phyloP scores from a whole-genome alignment of 371 early-diverging fungal genomes.

The Rhizopus stolonifer region DNA sequence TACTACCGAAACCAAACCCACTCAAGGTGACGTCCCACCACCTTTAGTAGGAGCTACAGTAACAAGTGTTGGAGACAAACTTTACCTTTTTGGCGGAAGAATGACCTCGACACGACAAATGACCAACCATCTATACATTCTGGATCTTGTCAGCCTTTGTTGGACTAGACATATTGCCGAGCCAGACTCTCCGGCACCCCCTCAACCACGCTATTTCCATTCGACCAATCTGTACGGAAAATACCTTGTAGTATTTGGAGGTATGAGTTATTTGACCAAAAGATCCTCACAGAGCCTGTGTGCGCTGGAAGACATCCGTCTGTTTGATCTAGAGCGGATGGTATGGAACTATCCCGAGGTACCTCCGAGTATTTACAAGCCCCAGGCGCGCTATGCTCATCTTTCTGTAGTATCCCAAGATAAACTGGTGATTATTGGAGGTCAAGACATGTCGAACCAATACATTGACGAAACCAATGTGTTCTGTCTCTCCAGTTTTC shows the following conservation, averaged over 20 bases:
- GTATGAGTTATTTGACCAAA: constrained; percentile 52
- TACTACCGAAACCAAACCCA: constrained; percentile 67
- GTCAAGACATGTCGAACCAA: constrained; percentile 69
- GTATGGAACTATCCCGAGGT: constrained; percentile 58
- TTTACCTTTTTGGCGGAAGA: constrained; percentile 79
- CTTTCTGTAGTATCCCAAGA: constrained; percentile 56
- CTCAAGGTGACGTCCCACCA: constrained; percentile 66
- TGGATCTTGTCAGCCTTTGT: constrained; percentile 56
- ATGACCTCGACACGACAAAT: constrained; percentile 65
- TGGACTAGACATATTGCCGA: constrained; percentile 49
- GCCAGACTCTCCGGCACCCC: constrained; percentile 41
- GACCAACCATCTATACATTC: constrained; percentile 66
- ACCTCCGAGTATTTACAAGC: constrained; percentile 44
- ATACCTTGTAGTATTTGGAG: constrained; percentile 62
- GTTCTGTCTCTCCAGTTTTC: constrained; percentile 55
- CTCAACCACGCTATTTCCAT: constrained; percentile 72
- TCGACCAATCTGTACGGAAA: constrained; percentile 64
- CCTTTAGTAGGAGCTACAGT: constrained; percentile 73
- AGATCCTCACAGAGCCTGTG: constrained; percentile 26
- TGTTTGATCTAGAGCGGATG: constrained; percentile 58
- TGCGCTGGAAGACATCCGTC: constrained; percentile 66
- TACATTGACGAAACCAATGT: constrained; percentile 75
- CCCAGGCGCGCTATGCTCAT: constrained; percentile 76
- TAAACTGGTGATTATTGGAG: constrained; percentile 68
- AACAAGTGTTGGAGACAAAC: constrained; percentile 52